Evolutionary conservation across 176 grass and related monocot genomes (phyloP), one percentile per base, ranked within the genome.

Genomic region (Oryza rufipogon): DNA sequence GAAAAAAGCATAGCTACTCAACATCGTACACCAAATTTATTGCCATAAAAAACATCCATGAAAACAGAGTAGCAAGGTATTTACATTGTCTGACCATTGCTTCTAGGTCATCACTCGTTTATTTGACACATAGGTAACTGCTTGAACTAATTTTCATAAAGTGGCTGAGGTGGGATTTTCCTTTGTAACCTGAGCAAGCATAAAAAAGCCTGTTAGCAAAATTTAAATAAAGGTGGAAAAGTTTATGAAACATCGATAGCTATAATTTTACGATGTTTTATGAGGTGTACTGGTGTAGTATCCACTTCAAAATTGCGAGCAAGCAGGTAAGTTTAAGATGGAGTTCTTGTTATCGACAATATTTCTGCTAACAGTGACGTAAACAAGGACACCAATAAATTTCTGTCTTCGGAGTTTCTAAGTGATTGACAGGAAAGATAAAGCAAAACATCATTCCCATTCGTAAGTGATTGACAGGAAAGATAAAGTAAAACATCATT

Each of bases 181-280:
- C 92, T 97, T 33, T 89, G 86, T 80, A 97, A 80, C 95, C 95
- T 97, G 88, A 86, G 4, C 81, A 70, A 78, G 42, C 63, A 77
- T 11, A 75, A 66, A 11, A 32, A 7, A 81, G 13, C 51, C 17
- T 64, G 34, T 77, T 13, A 78, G 34, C 20, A 70, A 19, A 25
- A 48, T 20, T 38, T 38, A 38, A 15, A 48, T 32, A 67, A 28
- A 77, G 73, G 20, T 34, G 19, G 42, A 25, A 42, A 77, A 56
- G 36, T 15, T 34, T 17, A 19, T 25, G 34, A 17, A 34, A 22
- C 22, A 32, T 54, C 32, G 10, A 9, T 23, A 8, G 44, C 11
- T 58, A 77, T n/a, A 26, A 72, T 80, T 74, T 4, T 5, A 34
- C 0, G 6, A 47, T 48, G 36, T 39, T 36, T 20, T 19, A 38